phyloP scores from a whole-genome alignment of 1,139 yeast genomes.

The Kazachstania sp. region DNA sequence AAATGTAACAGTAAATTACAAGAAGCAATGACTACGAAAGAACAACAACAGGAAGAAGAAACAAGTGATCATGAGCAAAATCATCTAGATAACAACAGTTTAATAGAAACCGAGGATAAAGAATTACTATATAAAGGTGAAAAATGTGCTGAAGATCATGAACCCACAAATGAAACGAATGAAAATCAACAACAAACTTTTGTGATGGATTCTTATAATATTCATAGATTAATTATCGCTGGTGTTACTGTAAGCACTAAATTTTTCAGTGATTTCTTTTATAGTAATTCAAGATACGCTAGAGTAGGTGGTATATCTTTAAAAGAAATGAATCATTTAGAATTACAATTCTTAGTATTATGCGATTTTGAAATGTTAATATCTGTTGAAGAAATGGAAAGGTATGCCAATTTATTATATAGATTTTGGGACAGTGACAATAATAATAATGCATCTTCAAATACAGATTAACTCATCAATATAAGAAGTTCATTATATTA shows the following conservation, averaged over 20 bases:
- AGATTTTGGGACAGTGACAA: slow-evolving; percentile 30
- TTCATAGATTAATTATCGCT: slow-evolving; percentile 85
- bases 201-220: slow-evolving; percentile 93
- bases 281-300: slow-evolving; percentile 92
- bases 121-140: slow-evolving; percentile 3
- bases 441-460: background rate
- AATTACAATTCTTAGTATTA: slow-evolving; percentile 74
- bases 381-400: slow-evolving; percentile 81
- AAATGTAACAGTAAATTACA: slow-evolving; percentile 51
- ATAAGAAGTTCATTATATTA: background rate
- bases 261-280: slow-evolving; percentile 91
- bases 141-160: background rate
- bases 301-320: slow-evolving; percentile 95
- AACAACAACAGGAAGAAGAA: background rate
- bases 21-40: background rate
- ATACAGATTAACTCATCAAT: background rate
- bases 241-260: slow-evolving; percentile 95
- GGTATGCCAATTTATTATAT: slow-evolving; percentile 78
- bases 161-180: background rate
- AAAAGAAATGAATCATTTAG: slow-evolving; percentile 87
- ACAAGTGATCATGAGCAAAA: background rate
- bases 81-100: background rate
- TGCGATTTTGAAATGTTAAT: slow-evolving; percentile 84
- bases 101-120: background rate
- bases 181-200: slow-evolving; percentile 37